These are phyloP conservation scores for Paramecium biaurelia DNA, from an alignment of 73 alveolate species.

Conservation along the genomic window DNA sequence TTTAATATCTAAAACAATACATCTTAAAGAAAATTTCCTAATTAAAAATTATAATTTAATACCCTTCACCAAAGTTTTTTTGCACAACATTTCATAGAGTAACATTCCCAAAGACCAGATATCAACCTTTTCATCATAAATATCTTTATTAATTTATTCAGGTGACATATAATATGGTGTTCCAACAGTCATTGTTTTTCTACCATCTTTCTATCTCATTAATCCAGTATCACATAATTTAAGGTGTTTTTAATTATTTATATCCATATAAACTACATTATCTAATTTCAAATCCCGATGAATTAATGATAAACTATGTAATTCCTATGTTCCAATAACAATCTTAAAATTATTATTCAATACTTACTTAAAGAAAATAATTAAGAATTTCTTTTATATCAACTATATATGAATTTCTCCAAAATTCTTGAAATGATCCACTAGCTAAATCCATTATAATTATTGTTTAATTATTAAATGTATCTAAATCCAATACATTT, in stretches of 20 bases:
- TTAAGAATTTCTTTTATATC: not conserved
- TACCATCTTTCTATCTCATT: not conserved
- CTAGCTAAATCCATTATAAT: not conserved
- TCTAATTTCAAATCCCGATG: slow-evolving; percentile 68
- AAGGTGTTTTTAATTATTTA: not conserved
- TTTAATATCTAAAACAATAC: not conserved
- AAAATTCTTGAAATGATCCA: not conserved
- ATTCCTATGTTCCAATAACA: not conserved
- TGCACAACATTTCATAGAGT: not conserved
- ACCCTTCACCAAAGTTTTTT: not conserved
- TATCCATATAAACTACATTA: slow-evolving; percentile 35
- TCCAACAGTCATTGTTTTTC: not conserved
- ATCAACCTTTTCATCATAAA: not conserved
- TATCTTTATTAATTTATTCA: not conserved
- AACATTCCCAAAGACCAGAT: slow-evolving; percentile 12
- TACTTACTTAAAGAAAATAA: not conserved
- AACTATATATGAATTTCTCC: not conserved
- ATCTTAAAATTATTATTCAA: not conserved
- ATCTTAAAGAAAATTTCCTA: not conserved
- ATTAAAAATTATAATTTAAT: not conserved
- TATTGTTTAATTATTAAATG: not conserved
- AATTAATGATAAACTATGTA: not conserved
- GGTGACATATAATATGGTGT: slow-evolving; percentile 20
- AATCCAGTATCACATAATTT: slow-evolving; percentile 29
- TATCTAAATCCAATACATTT: not conserved